Conservation (phyloP, 2,329 filamentous ascomycete genomes). For the Aspergillus phoenicis region DNA sequence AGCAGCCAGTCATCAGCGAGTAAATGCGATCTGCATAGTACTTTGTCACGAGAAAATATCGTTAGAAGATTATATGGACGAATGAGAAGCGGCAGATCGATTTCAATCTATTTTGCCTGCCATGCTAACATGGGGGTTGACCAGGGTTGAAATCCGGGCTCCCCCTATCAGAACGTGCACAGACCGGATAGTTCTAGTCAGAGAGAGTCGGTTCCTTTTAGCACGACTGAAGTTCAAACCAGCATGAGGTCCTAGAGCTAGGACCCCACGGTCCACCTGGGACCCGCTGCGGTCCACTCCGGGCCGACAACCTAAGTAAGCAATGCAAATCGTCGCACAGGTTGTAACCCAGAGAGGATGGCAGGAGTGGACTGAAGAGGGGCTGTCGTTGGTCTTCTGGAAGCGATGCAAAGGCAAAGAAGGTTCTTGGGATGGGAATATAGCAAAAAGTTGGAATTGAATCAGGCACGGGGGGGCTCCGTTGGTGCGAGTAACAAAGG, state of each 20-base stretch:
- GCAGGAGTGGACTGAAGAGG: neutral
- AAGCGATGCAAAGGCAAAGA: slow-evolving; percentile 1
- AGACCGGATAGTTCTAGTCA: slow-evolving; percentile 19
- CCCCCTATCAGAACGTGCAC: slow-evolving; percentile 21
- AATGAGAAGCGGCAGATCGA: slow-evolving; percentile 20
- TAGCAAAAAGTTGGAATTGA: too few relatives aligned
- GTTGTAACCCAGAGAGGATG: slow-evolving; percentile 2
- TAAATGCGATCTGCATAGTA: slow-evolving; percentile 24
- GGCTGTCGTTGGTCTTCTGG: neutral
- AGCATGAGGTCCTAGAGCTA: slow-evolving; percentile 24
- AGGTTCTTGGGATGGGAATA: neutral
- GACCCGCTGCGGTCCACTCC: slow-evolving; percentile 31
- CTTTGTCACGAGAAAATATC: slow-evolving; percentile 26
- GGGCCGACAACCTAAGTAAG: slow-evolving; percentile 30
- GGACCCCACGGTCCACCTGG: slow-evolving; percentile 26
- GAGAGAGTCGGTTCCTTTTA: slow-evolving; percentile 14
- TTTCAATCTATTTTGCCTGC: slow-evolving; percentile 22
- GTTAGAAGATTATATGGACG: slow-evolving; percentile 15
- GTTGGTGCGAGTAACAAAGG: neutral
- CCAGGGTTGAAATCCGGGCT: slow-evolving; percentile 16
- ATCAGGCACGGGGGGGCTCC: neutral
- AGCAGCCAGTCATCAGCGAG: slow-evolving; percentile 16
- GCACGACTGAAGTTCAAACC: slow-evolving; percentile 10
- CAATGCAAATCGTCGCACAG: slow-evolving; percentile 26
- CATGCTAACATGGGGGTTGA: slow-evolving; percentile 2